Evolutionary conservation across 148 eudicot genomes (phyloP).

Genomic region (Silene conica): DNA sequence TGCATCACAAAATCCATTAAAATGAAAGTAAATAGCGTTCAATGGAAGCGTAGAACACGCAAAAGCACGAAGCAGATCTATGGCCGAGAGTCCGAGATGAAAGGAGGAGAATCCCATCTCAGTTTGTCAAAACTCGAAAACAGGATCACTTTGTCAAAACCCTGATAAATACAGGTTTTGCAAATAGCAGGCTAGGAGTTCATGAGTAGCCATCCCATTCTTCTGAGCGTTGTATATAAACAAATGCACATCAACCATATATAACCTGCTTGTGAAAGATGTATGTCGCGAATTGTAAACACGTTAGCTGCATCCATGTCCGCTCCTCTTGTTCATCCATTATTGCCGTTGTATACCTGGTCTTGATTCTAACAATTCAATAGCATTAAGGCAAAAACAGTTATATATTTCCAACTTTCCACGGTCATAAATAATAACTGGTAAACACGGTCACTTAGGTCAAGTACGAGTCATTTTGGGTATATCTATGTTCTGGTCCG

Average conservation of each 20-base stretch:
- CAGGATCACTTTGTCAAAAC: not conserved
- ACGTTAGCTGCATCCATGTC: conserved; percentile 8
- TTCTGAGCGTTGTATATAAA: conserved; percentile 4
- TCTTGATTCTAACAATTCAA: conserved; percentile 1
- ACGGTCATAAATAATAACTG: not conserved
- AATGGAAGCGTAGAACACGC: not conserved
- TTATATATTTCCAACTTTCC: not conserved
- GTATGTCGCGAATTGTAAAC: not conserved
- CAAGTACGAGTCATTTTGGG: not conserved
- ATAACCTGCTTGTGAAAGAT: not conserved
- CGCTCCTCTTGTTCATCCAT: conserved; percentile 3
- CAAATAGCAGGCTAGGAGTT: conserved; percentile 6
- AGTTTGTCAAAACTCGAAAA: not conserved
- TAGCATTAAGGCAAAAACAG: not conserved
- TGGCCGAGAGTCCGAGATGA: not conserved
- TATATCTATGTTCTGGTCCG: not conserved
- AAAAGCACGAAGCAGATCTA: conserved; percentile 1
- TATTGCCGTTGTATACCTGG: conserved; percentile 21
- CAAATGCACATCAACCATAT: conserved; percentile 6
- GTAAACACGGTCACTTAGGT: not conserved
- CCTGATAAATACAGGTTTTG: conserved; percentile 21
- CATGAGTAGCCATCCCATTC: not conserved
- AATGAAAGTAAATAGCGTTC: not conserved
- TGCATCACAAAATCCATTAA: no score
- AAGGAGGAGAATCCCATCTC: conserved; percentile 8